These are phyloP conservation scores for Cytospora leucostoma DNA, from an alignment of 2,329 filamentous ascomycete genomes.

Conservation along the genomic window DNA sequence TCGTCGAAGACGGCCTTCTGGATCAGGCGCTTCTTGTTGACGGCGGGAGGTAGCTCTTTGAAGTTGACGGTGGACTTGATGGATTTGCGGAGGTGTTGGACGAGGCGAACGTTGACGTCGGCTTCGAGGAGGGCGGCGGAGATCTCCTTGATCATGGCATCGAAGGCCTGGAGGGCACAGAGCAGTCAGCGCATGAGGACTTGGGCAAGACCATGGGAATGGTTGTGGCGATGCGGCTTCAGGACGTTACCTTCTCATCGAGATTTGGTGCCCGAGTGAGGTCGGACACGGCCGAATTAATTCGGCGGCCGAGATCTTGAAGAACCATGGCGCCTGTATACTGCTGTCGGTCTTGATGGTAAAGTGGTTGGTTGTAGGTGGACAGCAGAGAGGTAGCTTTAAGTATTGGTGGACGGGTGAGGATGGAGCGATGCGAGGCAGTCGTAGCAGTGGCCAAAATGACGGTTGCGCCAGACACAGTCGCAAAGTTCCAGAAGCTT, in stretches of 20 bases:
- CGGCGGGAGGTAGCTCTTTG: slow-evolving; percentile 83
- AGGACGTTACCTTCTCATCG: slow-evolving; percentile 78
- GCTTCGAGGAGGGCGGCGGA: slow-evolving; percentile 93
- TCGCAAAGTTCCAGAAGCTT: slow-evolving; percentile 3
- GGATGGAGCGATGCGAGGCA: not conserved
- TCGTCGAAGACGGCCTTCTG: slow-evolving; percentile 98
- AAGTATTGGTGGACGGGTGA: not conserved
- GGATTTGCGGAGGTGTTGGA: slow-evolving; percentile 86
- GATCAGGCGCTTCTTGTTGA: slow-evolving; percentile 98
- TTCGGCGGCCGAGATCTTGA: slow-evolving; percentile 97
- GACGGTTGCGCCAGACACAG: slow-evolving; percentile 1
- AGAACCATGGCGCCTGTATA: slow-evolving; percentile 74
- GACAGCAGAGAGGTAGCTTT: slow-evolving; percentile 6
- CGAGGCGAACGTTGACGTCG: slow-evolving; percentile 95
- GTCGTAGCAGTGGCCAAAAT: slow-evolving; percentile 2
- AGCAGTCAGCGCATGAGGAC: slow-evolving; percentile 38
- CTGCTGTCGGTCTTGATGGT: slow-evolving; percentile 6
- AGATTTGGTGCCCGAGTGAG: slow-evolving; percentile 89
- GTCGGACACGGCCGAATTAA: slow-evolving; percentile 94
- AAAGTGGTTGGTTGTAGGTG: slow-evolving; percentile 8
- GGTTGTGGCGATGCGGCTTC: not conserved
- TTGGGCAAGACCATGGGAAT: slow-evolving; percentile 11
- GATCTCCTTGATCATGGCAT: slow-evolving; percentile 98
- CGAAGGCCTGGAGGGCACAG: slow-evolving; percentile 69
- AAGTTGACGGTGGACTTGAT: slow-evolving; percentile 93